Percentiles rank a stretch among this genome's conserved stretches.
Evolutionary conservation across 225 moss, liverwort and hornwort species (phyloP).

Genomic region (Marchantia paleacea): DNA sequence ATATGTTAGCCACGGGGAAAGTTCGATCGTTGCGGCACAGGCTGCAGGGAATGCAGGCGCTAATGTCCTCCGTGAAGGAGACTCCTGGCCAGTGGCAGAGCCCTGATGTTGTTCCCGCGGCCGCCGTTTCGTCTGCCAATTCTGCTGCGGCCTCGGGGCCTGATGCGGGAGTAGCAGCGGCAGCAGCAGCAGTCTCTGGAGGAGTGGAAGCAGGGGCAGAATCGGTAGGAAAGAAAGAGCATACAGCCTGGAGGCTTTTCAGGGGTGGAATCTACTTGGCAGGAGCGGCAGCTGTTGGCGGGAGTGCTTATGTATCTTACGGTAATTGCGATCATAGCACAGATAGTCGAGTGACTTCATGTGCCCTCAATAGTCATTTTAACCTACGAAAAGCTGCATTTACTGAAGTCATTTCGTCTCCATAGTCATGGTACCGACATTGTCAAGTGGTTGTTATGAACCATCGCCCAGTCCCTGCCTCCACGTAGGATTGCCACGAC

Average conservation of each 20-base stretch:
- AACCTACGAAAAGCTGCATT: no score
- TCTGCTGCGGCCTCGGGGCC: conserved; percentile 27
- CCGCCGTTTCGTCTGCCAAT: conserved; percentile 25
- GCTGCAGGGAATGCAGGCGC: conserved; percentile 29
- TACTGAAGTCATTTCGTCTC: background rate
- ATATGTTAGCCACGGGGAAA: conserved; percentile 30
- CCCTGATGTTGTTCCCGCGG: conserved; percentile 32
- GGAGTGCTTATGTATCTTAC: conserved; percentile 67
- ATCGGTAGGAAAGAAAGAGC: conserved; percentile 16
- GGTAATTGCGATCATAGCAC: conserved; percentile 35
- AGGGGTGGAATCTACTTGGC: conserved; percentile 57
- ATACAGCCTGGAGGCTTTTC: conserved; percentile 53
- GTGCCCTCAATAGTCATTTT: background rate
- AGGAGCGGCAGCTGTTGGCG: conserved; percentile 51
- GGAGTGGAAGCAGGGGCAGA: conserved; percentile 22
- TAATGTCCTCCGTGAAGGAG: conserved; percentile 26
- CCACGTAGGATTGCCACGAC: background rate
- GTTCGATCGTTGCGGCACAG: conserved; percentile 30
- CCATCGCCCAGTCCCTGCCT: background rate
- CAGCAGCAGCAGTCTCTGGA: conserved; percentile 6
- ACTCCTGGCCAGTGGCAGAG: conserved; percentile 31
- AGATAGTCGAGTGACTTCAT: background rate
- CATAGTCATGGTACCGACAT: background rate
- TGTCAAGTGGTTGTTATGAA: background rate
- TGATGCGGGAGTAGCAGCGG: conserved; percentile 27